Percentiles rank a stretch among this genome's conserved stretches.
Conservation (phyloP, 1,284 basidiomycete genomes). For the Boletus chippewaensis region DNA sequence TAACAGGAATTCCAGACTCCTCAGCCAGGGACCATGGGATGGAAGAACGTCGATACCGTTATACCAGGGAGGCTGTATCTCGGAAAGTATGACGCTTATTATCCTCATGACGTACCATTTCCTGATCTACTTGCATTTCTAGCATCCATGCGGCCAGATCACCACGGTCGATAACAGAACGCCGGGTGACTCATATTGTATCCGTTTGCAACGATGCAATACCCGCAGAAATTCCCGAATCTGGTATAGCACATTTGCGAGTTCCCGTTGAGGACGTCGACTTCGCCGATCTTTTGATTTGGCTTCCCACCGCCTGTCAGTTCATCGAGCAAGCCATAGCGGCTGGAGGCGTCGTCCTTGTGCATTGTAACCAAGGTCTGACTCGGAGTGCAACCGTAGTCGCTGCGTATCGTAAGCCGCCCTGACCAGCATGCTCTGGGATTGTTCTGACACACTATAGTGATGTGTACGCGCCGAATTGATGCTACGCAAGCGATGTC, state of each 20-base stretch:
- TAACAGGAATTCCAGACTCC: slow-evolving; percentile 27
- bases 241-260: slow-evolving; percentile 63
- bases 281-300: slow-evolving; percentile 75
- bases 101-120: slow-evolving; percentile 19
- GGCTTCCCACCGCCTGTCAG: slow-evolving; percentile 67
- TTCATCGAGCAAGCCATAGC: slow-evolving; percentile 74
- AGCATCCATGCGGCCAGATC: slow-evolving; percentile 69
- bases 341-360: slow-evolving; percentile 66
- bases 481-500: slow-evolving; percentile 55
- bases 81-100: slow-evolving; percentile 55
- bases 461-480: slow-evolving; percentile 66
- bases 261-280: slow-evolving; percentile 76
- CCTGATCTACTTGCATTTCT: slow-evolving; percentile 23
- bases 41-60: slow-evolving; percentile 69
- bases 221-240: slow-evolving; percentile 66
- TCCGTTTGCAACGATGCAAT: slow-evolving; percentile 69
- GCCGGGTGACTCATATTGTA: slow-evolving; percentile 68
- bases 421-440: not conserved
- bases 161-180: slow-evolving; percentile 65
- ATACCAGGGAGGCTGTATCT: slow-evolving; percentile 64
- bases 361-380: slow-evolving; percentile 80
- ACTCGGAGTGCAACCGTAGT: slow-evolving; percentile 78
- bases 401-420: slow-evolving; percentile 66
- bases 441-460: slow-evolving; percentile 33
- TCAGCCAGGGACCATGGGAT: slow-evolving; percentile 42